These are phyloP conservation scores for Nicotiana tomentosiformis DNA, from an alignment of 257 asterid genomes.

Conservation along the genomic window DNA sequence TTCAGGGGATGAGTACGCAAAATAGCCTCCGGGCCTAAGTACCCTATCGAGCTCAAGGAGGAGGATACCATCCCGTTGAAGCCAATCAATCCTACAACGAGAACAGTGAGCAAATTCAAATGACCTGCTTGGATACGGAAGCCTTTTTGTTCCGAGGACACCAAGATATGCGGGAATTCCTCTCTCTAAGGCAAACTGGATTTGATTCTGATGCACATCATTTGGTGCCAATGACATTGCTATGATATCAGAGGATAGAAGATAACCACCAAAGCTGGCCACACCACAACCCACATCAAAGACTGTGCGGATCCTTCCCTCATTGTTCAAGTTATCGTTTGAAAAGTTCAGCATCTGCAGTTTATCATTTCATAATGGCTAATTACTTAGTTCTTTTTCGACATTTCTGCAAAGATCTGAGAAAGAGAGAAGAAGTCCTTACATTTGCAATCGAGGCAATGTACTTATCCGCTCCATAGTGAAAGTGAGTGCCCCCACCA, in stretches of 20 bases:
- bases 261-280: constrained; percentile 97
- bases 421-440: constrained; percentile 28
- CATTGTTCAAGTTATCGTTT: constrained; percentile 56
- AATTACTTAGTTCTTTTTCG: neutral
- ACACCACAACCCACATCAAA: constrained; percentile 95
- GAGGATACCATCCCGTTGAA: constrained; percentile 87
- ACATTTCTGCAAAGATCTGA: constrained; percentile 8
- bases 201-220: constrained; percentile 93
- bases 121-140: constrained; percentile 94
- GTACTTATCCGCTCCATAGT: constrained; percentile 86
- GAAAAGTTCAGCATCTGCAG: constrained; percentile 83
- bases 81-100: constrained; percentile 96
- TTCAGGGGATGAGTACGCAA: constrained; percentile 93
- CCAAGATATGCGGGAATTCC: constrained; percentile 96
- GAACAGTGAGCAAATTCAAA: constrained; percentile 92
- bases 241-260: constrained; percentile 73
- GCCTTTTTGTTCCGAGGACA: constrained; percentile 93
- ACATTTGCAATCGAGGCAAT: constrained; percentile 87
- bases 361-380: neutral
- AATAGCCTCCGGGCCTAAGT: constrained; percentile 95
- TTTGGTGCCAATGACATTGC: constrained; percentile 93
- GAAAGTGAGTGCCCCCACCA: constrained; percentile 97
- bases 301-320: constrained; percentile 72
- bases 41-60: constrained; percentile 90
- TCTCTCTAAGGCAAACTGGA: constrained; percentile 92